Evolutionary conservation across 305 asterid species (phyloP).

Genomic region (Solanum hybrid): DNA sequence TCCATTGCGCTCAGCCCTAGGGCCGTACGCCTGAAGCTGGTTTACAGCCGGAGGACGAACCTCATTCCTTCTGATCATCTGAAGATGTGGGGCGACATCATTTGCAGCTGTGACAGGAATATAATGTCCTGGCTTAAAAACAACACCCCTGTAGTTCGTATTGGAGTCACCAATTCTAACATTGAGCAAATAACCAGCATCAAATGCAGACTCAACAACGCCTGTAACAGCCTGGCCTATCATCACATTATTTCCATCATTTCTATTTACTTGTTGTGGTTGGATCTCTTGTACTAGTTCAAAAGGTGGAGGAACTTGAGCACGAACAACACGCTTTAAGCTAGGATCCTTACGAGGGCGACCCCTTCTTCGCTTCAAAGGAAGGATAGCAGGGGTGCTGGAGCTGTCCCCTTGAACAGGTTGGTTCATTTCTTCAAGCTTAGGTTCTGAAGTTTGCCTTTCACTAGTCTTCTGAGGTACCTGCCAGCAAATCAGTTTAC

Average conservation of each 20-base stretch:
- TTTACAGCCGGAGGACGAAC: slow-evolving; percentile 29
- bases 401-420: slow-evolving; percentile 48
- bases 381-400: slow-evolving; percentile 27
- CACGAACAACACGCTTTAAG: slow-evolving; percentile 28
- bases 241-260: slow-evolving; percentile 17
- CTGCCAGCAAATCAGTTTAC: neutral
- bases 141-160: slow-evolving; percentile 60
- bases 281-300: slow-evolving; percentile 25
- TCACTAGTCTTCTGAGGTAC: neutral
- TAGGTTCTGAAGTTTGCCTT: neutral
- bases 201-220: slow-evolving; percentile 73
- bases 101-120: slow-evolving; percentile 62
- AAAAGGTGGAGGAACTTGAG: slow-evolving; percentile 45
- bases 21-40: neutral
- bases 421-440: slow-evolving; percentile 39
- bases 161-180: slow-evolving; percentile 66
- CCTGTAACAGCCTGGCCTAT: slow-evolving; percentile 80
- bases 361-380: slow-evolving; percentile 65
- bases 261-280: slow-evolving; percentile 22
- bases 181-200: slow-evolving; percentile 71
- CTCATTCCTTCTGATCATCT: slow-evolving; percentile 48
- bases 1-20: neutral
- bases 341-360: slow-evolving; percentile 79
- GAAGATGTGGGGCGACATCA: slow-evolving; percentile 73
- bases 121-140: slow-evolving; percentile 76